These are phyloP conservation scores for Amylostereum areolatum DNA, from an alignment of 1,284 basidiomycete species.

Conservation along the genomic window DNA sequence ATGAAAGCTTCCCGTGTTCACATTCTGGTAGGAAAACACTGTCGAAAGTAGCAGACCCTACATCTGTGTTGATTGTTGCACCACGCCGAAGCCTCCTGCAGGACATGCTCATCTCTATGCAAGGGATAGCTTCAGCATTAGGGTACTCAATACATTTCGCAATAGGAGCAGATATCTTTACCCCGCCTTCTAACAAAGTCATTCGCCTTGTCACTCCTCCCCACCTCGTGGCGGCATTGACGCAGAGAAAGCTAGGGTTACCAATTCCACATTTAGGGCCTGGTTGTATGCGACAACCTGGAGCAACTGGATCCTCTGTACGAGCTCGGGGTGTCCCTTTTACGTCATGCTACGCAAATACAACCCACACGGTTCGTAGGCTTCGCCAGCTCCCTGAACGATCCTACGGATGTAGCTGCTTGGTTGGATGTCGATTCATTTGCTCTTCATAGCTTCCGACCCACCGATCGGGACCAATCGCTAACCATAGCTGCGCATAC, in stretches of 20 bases:
- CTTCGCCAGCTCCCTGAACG: slow-evolving; percentile 73
- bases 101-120: slow-evolving; percentile 47
- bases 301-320: slow-evolving; percentile 82
- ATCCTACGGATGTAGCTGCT: slow-evolving; percentile 72
- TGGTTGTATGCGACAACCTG: slow-evolving; percentile 83
- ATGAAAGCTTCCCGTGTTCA: slow-evolving; percentile 13
- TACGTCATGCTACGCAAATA: slow-evolving; percentile 57
- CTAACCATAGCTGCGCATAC: slow-evolving; percentile 67
- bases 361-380: slow-evolving; percentile 73
- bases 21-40: slow-evolving; percentile 39
- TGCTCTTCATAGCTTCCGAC: slow-evolving; percentile 75
- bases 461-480: slow-evolving; percentile 79
- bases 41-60: slow-evolving; percentile 26
- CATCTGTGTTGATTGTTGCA: slow-evolving; percentile 53
- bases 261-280: slow-evolving; percentile 42
- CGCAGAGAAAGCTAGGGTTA: slow-evolving; percentile 17
- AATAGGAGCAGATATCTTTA: slow-evolving; percentile 26
- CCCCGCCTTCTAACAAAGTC: slow-evolving; percentile 28
- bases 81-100: slow-evolving; percentile 44
- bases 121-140: slow-evolving; percentile 28
- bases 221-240: slow-evolving; percentile 41
- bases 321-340: slow-evolving; percentile 75
- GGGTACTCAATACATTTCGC: slow-evolving; percentile 40
- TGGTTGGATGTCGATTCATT: slow-evolving; percentile 77
- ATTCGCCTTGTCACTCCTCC: slow-evolving; percentile 53